Conservation (phyloP, 306 rosid genomes). For the Lupinus albus region DNA sequence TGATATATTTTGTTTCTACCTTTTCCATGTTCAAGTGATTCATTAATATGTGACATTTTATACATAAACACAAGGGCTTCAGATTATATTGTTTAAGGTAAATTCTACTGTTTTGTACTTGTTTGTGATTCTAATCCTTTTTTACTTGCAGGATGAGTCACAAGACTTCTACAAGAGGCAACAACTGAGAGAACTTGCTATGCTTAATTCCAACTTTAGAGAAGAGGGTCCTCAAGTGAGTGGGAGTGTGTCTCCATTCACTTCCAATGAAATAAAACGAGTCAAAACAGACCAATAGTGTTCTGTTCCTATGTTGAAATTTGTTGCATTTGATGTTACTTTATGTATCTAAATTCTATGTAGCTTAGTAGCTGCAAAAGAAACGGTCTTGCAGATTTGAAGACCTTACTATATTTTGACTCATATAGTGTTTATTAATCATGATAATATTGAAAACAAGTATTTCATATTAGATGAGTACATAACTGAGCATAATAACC, state of each 20-base stretch:
- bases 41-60: not conserved
- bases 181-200: slow-evolving; percentile 65
- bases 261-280: slow-evolving; percentile 72
- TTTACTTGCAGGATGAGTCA: slow-evolving; percentile 68
- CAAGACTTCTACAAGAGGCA: slow-evolving; percentile 76
- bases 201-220: slow-evolving; percentile 58
- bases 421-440: slow-evolving; percentile 31
- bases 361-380: slow-evolving; percentile 43
- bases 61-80: not conserved
- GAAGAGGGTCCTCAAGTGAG: slow-evolving; percentile 65
- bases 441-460: slow-evolving; percentile 32
- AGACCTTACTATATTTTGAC: slow-evolving; percentile 32
- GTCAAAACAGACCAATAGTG: slow-evolving; percentile 67
- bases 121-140: slow-evolving; percentile 24
- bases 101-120: not conserved
- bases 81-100: not conserved
- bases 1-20: not conserved
- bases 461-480: slow-evolving; percentile 29
- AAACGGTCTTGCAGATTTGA: slow-evolving; percentile 41
- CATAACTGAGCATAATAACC: slow-evolving; percentile 18
- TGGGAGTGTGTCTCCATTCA: slow-evolving; percentile 69
- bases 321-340: slow-evolving; percentile 39
- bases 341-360: slow-evolving; percentile 43
- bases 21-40: slow-evolving; percentile 10
- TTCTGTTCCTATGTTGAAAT: slow-evolving; percentile 30